Percentiles rank a stretch among this genome's conserved stretches.
phyloP scores from a whole-genome alignment of 352 stramenopile genomes.

The Globisporangium spiculum region DNA sequence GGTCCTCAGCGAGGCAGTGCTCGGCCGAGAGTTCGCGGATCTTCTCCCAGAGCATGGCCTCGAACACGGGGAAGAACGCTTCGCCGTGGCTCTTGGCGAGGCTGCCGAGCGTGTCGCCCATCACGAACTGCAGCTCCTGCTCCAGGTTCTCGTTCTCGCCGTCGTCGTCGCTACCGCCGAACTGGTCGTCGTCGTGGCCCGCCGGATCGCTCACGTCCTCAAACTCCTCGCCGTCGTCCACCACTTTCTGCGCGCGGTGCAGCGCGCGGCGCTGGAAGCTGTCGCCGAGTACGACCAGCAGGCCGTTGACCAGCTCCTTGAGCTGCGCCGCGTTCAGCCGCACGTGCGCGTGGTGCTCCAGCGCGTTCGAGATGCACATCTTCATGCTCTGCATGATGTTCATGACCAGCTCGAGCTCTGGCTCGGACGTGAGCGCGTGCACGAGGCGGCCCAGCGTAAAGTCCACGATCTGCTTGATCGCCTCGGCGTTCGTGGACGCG shows the following conservation, averaged over 20 bases:
- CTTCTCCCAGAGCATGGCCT: constrained; percentile 74
- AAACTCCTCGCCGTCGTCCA: constrained; percentile 21
- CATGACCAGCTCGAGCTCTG: constrained; percentile 80
- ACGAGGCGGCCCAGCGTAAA: constrained; percentile 79
- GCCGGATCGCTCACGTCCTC: constrained; percentile 5
- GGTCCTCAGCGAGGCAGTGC: constrained; percentile 75
- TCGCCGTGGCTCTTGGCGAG: constrained; percentile 68
- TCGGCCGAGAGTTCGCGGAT: constrained; percentile 56
- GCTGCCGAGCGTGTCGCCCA: constrained; percentile 73
- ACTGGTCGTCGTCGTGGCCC: constrained; percentile 16
- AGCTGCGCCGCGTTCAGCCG: constrained; percentile 75
- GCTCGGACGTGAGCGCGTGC: constrained; percentile 74
- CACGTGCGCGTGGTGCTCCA: constrained; percentile 35
- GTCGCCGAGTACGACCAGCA: constrained; percentile 74
- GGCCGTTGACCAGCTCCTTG: constrained; percentile 61
- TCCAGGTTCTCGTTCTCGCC: constrained; percentile 54
- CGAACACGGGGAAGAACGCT: constrained; percentile 76
- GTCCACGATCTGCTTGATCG: constrained; percentile 85
- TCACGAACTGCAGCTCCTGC: constrained; percentile 74
- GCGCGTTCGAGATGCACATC: constrained; percentile 51
- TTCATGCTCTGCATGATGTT: constrained; percentile 88
- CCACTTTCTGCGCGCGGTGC: constrained; percentile 30
- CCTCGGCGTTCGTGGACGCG: constrained; percentile 38
- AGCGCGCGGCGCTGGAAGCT: constrained; percentile 78
- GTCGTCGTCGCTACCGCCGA: constrained; percentile 36